Evolutionary conservation across 2,329 filamentous ascomycete genomes (phyloP).

Genomic region (Aspergillus flavus): DNA sequence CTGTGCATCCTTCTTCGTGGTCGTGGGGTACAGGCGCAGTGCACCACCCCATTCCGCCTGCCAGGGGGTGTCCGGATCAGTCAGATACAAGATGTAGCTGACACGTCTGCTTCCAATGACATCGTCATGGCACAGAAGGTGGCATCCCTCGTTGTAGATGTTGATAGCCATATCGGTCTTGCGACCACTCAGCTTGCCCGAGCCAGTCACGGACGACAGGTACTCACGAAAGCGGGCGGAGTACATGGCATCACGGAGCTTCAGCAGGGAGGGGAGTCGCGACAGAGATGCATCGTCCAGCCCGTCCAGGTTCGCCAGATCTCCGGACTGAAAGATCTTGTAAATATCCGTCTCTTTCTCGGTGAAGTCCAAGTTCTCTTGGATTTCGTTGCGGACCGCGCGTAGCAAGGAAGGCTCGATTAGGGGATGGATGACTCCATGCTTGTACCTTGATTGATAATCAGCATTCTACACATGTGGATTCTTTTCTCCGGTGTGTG

Average conservation of each 20-base stretch:
- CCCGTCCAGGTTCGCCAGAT: constrained; percentile 94
- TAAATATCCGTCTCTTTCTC: constrained; percentile 99
- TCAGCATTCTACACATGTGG: constrained; percentile 7
- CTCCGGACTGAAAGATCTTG: constrained; percentile 98
- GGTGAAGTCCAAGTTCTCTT: constrained; percentile 88
- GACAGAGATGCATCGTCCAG: constrained; percentile 82
- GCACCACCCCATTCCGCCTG: constrained; percentile 91
- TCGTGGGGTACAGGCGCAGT: constrained; percentile 79
- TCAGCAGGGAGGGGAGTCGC: constrained; percentile 85
- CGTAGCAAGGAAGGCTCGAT: constrained; percentile 82
- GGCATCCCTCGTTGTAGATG: constrained; percentile 94
- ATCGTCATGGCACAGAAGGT: constrained; percentile 95
- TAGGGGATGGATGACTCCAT: constrained; percentile 82
- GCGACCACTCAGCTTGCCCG: constrained; percentile 81
- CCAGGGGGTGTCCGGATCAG: constrained; percentile 89
- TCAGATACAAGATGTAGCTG: constrained; percentile 96
- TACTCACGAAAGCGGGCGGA: constrained; percentile 87
- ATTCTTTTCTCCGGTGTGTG: neutral
- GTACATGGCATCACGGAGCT: constrained; percentile 92
- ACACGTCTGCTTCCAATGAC: constrained; percentile 96
- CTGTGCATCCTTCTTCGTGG: constrained; percentile 65
- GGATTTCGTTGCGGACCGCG: constrained; percentile 84
- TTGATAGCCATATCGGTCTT: constrained; percentile 99
- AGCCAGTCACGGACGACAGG: constrained; percentile 80
- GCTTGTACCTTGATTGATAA: constrained; percentile 68